Evolutionary conservation across 2,329 filamentous ascomycete species (phyloP).

Genomic region (Trichoderma afroharzianum): DNA sequence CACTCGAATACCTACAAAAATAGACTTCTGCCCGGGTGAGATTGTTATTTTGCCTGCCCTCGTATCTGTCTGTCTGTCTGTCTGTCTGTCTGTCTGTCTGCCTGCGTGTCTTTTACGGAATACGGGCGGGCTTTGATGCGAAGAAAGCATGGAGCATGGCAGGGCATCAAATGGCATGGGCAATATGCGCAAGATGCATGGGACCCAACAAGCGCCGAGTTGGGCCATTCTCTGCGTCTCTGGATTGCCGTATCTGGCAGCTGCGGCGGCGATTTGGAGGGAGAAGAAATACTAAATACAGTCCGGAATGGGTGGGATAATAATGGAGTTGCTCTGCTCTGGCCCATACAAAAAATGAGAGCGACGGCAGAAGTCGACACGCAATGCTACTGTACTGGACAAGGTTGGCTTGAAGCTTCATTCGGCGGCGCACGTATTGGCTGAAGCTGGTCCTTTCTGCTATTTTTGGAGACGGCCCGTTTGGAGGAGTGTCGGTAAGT

Average conservation of each 20-base stretch:
- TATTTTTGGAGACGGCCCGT: conserved; percentile 14
- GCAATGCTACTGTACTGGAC: neutral
- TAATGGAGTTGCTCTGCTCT: neutral
- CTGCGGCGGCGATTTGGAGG: neutral
- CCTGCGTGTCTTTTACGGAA: neutral
- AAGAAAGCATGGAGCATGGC: neutral
- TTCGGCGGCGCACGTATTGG: conserved; percentile 5
- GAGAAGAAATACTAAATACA: neutral
- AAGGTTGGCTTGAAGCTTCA: neutral
- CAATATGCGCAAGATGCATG: neutral
- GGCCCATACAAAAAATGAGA: neutral
- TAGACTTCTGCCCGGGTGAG: neutral
- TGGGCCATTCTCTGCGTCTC: neutral
- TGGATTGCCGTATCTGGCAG: neutral
- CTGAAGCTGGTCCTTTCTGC: neutral
- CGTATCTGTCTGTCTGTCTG: neutral
- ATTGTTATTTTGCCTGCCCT: neutral
- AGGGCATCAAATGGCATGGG: neutral
- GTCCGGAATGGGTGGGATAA: neutral
- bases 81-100: neutral
- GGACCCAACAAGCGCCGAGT: neutral
- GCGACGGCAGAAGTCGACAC: neutral
- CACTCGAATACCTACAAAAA: too few species aligned
- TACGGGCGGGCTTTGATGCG: neutral
- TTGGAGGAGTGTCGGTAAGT: neutral